These are phyloP conservation scores for Yamadazyma olivae DNA, from an alignment of 805 yeast species.

Conservation along the genomic window DNA sequence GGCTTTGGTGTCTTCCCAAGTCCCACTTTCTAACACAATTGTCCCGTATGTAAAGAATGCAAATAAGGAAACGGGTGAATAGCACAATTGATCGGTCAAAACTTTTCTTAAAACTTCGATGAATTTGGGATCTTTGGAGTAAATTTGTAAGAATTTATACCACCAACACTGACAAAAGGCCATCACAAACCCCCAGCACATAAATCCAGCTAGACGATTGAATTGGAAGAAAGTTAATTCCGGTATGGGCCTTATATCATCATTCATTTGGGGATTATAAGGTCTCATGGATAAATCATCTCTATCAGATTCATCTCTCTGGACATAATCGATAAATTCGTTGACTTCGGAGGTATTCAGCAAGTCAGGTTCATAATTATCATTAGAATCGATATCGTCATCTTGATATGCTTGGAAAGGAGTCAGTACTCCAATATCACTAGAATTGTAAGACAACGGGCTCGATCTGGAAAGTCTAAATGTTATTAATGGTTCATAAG, in stretches of 20 bases:
- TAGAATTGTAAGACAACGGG: constrained; percentile 18
- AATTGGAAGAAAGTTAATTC: constrained; percentile 53
- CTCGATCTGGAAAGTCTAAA: constrained; percentile 9
- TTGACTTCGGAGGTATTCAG: constrained; percentile 19
- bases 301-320: constrained; percentile 20
- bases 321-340: constrained; percentile 31
- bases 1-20: constrained; percentile 55
- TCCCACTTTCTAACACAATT: constrained; percentile 73
- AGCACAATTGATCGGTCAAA: constrained; percentile 83
- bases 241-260: constrained; percentile 5
- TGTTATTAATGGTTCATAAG: constrained; percentile 12
- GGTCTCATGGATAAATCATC: constrained; percentile 8
- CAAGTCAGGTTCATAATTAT: constrained; percentile 7
- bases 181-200: constrained; percentile 82
- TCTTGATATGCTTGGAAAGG: constrained; percentile 2
- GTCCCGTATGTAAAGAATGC: constrained; percentile 84
- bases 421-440: constrained; percentile 8
- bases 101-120: constrained; percentile 85
- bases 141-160: constrained; percentile 83
- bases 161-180: constrained; percentile 85
- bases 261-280: constrained; percentile 7
- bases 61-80: constrained; percentile 81
- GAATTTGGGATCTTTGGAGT: constrained; percentile 76
- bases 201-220: constrained; percentile 71
- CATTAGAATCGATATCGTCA: constrained; percentile 8